Base-by-base conservation (phyloP, 2,329 filamentous ascomycete genomes). In the Epichloe coenophiala region DNA sequence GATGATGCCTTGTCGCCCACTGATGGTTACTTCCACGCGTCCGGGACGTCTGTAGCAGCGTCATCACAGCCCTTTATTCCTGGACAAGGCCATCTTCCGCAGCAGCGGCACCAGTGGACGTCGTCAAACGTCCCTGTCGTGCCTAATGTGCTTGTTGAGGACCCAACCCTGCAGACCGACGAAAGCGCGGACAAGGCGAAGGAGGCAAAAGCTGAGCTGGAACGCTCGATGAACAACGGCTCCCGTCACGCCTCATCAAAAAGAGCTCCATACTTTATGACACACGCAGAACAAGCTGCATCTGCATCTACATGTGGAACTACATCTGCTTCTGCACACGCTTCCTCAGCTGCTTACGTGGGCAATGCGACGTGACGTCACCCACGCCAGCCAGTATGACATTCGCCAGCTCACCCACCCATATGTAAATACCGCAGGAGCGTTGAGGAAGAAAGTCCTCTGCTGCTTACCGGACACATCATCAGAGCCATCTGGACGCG, bases 1-100 rank as follows among this genome's bases (percentile, higher is more conserved):
- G 59, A 62, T 49, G 63, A 68, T 50, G 63, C 64, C 40, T 62
- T 75, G 51, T 76, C 73, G 33, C 74, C 74, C 39, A 69, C 72
- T n/a, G 71, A 77, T 53, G 74, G 73, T 37, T 75, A 75, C 67
- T 77, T 77, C 59, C 65, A 67, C 57, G 63, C 65, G 60, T 68
- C 68, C 31, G 66, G 64, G 51, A 54, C 54, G 47, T 58, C 57
- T 19, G 56, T 52, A 47, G 53, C 49, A 12, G 55, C 58, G 52
- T 58, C 62, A 53, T 60, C 57, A 17, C 53, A 53, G 8, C 55
- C 48, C 27, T 38, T 40, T 12, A 13, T 27, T 6, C 19, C 33
- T 39, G 36, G 17, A n/a, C 36, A n/a, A 12, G 23, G 6, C 36
- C 6, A 36, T 40, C 51, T 49, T 12, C 54, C 52, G 21, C 55